phyloP scores from a whole-genome alignment of 148 eudicot species.

The Agrostemma githago region DNA sequence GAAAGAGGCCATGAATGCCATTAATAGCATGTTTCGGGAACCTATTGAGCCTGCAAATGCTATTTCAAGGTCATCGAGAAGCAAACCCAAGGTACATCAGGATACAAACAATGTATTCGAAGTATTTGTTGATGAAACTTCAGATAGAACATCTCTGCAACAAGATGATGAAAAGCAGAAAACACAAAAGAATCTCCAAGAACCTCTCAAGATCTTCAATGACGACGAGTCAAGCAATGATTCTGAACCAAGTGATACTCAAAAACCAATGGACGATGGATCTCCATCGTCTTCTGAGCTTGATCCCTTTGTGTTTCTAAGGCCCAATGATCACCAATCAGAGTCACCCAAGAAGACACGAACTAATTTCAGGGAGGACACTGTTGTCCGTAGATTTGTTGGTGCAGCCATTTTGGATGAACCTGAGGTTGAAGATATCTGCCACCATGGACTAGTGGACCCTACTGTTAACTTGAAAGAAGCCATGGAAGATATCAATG shows the following conservation, averaged over 20 bases:
- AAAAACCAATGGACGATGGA: slow-evolving; percentile 29
- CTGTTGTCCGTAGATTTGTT: slow-evolving; percentile 81
- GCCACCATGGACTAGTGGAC: slow-evolving; percentile 95
- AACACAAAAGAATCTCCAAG: slow-evolving; percentile 30
- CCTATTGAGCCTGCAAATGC: slow-evolving; percentile 62
- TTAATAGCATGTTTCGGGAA: slow-evolving; percentile 84
- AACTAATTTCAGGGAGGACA: slow-evolving; percentile 60
- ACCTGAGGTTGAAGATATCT: slow-evolving; percentile 84
- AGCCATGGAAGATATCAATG: slow-evolving; percentile 91
- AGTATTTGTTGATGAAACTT: slow-evolving; percentile 58
- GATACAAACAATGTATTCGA: slow-evolving; percentile 40
- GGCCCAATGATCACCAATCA: slow-evolving; percentile 45
- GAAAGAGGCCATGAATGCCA: slow-evolving; percentile 68
- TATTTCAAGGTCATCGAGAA: slow-evolving; percentile 33
- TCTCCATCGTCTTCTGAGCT: slow-evolving; percentile 30
- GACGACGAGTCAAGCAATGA: slow-evolving; percentile 55
- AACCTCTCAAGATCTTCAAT: slow-evolving; percentile 60
- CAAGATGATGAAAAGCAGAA: slow-evolving; percentile 18
- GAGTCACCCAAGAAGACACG: slow-evolving; percentile 32
- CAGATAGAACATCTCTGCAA: slow-evolving; percentile 33
- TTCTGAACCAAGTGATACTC: slow-evolving; percentile 28
- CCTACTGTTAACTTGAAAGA: slow-evolving; percentile 89
- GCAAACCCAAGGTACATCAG: slow-evolving; percentile 36
- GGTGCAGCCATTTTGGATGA: slow-evolving; percentile 78
- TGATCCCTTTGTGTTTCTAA: slow-evolving; percentile 47